Evolutionary conservation across 495 filamentous ascomycete species (phyloP), one percentile per base, ranked within the genome.

Genomic region (Endocarpon pusillum): DNA sequence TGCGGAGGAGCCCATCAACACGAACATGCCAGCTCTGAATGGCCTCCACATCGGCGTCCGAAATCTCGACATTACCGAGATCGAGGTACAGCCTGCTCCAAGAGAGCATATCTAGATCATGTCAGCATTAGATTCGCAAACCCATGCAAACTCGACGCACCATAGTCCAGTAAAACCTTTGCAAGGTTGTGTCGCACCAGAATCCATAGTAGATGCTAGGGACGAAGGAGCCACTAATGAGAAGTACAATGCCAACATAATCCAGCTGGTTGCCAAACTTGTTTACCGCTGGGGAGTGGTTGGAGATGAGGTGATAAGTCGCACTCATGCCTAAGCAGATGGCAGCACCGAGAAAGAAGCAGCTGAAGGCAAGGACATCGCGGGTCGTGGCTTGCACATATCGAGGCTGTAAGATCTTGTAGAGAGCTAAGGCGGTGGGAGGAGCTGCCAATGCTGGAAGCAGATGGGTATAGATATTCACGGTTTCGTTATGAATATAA

Each of bases 381-480:
- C 70, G 61, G 21, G 52, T 36, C 4, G 67, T 64, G 0, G 79
- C 79, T 2, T 68, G 57, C 17, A 61, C 58, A 41, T 86, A 89
- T 3, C 82, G 74, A 10, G 80, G 74, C 19, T 55, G 57, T 21
- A 84, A 51, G 9, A 42, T 41, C 4, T 42, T 46, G 49, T 75
- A 62, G 3, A 78, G 51, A 21, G 58, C 23, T 18, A 54, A 45
- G 3, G 48, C 48, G 3, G 48, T 52, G 12, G 57, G 58, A 27
- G 59, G 42, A 9, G 55, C 55, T 20, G 64, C 29, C n/a, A 61
- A 19, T 4, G 53, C 45, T 5, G 60, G 58, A 11, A 89, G 43
- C 4, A 94, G 67, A 54, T 96, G 87, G 2, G 79, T 73, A 56
- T 85, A 93, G 47, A 94, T 87, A 54, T 96, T 96, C 40, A 96